phyloP scores from a whole-genome alignment of 371 early-diverging fungal species.

The Zychaea mexicana region DNA sequence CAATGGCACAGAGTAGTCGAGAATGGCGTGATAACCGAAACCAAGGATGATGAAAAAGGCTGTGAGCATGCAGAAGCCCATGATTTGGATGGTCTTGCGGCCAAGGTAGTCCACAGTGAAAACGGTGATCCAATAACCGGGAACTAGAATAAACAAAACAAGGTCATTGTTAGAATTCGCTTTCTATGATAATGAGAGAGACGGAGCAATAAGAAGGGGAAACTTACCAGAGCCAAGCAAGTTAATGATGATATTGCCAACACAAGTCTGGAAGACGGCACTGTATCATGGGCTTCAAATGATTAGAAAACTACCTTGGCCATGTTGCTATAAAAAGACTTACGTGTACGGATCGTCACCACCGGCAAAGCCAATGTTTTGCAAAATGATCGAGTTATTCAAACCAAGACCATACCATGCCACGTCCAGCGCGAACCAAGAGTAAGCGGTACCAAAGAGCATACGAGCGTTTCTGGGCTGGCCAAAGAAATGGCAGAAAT shows the following conservation, averaged over 20 bases:
- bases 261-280: slow-evolving; percentile 54
- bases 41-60: slow-evolving; percentile 48
- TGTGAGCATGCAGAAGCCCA: slow-evolving; percentile 64
- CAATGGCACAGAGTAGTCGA: slow-evolving; percentile 51
- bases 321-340: no score
- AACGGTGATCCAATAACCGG: slow-evolving; percentile 87
- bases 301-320: no score
- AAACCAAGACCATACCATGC: slow-evolving; percentile 88
- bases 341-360: slow-evolving; percentile 50
- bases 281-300: slow-evolving; percentile 21
- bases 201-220: background rate
- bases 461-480: slow-evolving; percentile 57
- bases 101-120: slow-evolving; percentile 82
- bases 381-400: slow-evolving; percentile 72
- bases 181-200: background rate
- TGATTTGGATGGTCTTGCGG: slow-evolving; percentile 80
- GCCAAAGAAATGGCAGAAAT: slow-evolving; percentile 65
- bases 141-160: no score
- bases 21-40: slow-evolving; percentile 50
- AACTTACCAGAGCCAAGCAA: slow-evolving; percentile 63
- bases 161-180: no score
- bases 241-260: slow-evolving; percentile 81
- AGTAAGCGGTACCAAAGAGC: slow-evolving; percentile 61
- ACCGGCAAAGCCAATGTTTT: slow-evolving; percentile 67
- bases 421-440: slow-evolving; percentile 84